phyloP scores from a whole-genome alignment of 257 asterid species.

The Anisodus acutangulus region DNA sequence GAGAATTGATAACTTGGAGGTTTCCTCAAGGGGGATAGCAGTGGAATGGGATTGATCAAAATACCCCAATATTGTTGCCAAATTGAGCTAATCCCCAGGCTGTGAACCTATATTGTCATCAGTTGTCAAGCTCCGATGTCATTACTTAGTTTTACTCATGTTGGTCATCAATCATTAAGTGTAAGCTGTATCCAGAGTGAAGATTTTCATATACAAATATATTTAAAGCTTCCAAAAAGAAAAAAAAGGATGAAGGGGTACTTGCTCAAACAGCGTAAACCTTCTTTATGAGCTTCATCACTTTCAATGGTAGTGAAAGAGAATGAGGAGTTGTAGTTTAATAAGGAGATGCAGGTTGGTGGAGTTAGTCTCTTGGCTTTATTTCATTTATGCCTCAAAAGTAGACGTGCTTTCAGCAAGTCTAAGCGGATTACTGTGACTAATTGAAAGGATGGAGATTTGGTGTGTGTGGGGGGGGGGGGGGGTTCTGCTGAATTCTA shows the following conservation, averaged over 20 bases:
- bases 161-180: background rate
- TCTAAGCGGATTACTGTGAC: background rate
- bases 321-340: background rate
- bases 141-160: background rate
- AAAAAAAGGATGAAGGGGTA: background rate
- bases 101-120: background rate
- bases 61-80: background rate
- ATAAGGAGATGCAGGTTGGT: background rate
- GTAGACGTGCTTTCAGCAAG: background rate
- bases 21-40: background rate
- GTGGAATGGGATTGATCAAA: background rate
- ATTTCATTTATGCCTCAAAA: background rate
- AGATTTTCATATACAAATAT: background rate
- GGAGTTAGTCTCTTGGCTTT: background rate
- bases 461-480: background rate
- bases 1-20: background rate
- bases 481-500: background rate
- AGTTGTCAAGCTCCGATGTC: background rate
- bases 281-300: background rate
- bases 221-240: constrained; percentile 7
- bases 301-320: background rate
- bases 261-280: background rate
- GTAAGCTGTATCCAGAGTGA: background rate
- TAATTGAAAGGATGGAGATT: background rate
- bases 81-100: background rate